Evolutionary conservation across 2,329 filamentous ascomycete species (phyloP).

Genomic region (Clonostachys chloroleuca): DNA sequence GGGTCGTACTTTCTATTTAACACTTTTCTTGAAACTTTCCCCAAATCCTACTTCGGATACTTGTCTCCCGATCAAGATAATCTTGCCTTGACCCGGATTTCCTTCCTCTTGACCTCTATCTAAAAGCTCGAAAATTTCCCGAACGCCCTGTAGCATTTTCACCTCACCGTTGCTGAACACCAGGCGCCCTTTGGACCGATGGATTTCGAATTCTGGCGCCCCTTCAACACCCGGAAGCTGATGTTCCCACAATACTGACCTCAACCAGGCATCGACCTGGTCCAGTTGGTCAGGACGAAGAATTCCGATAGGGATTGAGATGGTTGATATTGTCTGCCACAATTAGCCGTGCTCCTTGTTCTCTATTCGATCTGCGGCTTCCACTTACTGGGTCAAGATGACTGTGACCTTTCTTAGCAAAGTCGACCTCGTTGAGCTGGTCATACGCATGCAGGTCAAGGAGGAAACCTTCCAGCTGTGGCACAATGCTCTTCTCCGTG

Average conservation of each 20-base stretch:
- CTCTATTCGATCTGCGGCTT: background rate
- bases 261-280: conserved; percentile 75
- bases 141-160: conserved; percentile 84
- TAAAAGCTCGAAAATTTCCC: conserved; percentile 89
- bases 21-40: conserved; percentile 28
- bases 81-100: conserved; percentile 40
- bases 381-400: conserved; percentile 77
- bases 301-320: conserved; percentile 63
- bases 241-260: conserved; percentile 79
- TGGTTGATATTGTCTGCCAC: conserved; percentile 73
- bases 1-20: conserved; percentile 9
- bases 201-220: conserved; percentile 64
- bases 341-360: conserved; percentile 5
- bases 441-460: conserved; percentile 94
- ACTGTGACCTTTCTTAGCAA: conserved; percentile 74
- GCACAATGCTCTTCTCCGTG: conserved; percentile 76
- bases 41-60: conserved; percentile 47
- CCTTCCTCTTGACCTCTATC: conserved; percentile 44
- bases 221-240: conserved; percentile 44
- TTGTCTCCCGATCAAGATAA: conserved; percentile 60
- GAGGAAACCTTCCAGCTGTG: conserved; percentile 78
- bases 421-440: conserved; percentile 68
- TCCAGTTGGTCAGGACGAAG: conserved; percentile 54
- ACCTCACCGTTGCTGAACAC: conserved; percentile 57
- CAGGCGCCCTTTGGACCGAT: conserved; percentile 81